Conservation (phyloP, 1,284 basidiomycete genomes). For the Albatrellus sp. region DNA sequence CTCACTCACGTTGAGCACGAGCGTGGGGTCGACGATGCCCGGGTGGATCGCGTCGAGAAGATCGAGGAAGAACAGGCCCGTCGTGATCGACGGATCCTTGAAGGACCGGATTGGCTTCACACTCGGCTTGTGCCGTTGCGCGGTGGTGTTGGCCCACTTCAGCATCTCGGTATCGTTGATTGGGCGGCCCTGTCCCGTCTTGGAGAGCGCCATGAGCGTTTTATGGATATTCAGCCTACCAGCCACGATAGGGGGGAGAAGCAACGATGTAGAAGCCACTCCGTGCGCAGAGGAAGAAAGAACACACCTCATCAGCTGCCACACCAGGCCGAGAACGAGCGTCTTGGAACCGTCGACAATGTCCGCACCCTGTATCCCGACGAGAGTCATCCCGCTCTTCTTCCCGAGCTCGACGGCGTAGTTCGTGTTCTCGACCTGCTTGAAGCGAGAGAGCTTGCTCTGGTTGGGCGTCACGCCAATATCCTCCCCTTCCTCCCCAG, state of each 20-base stretch:
- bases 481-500: constrained; percentile 62
- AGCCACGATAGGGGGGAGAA: neutral
- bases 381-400: constrained; percentile 89
- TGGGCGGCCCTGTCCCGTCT: constrained; percentile 61
- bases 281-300: constrained; percentile 1
- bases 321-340: constrained; percentile 89
- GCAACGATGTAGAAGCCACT: constrained; percentile 1
- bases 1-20: constrained; percentile 60
- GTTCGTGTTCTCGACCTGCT: constrained; percentile 97
- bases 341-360: constrained; percentile 91
- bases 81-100: constrained; percentile 87
- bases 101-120: constrained; percentile 78
- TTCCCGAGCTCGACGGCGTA: constrained; percentile 90
- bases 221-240: constrained; percentile 80
- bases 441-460: constrained; percentile 86
- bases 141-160: constrained; percentile 90
- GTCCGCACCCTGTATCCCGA: constrained; percentile 95
- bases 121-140: constrained; percentile 57
- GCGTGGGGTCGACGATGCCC: constrained; percentile 86
- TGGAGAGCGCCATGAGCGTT: constrained; percentile 74
- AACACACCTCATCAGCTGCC: constrained; percentile 89
- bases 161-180: constrained; percentile 92
- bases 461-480: constrained; percentile 70
- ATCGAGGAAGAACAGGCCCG: constrained; percentile 90
- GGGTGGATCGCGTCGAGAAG: constrained; percentile 85